These are phyloP conservation scores for Solanum bukasovii DNA, from an alignment of 257 asterid species.

Conservation along the genomic window DNA sequence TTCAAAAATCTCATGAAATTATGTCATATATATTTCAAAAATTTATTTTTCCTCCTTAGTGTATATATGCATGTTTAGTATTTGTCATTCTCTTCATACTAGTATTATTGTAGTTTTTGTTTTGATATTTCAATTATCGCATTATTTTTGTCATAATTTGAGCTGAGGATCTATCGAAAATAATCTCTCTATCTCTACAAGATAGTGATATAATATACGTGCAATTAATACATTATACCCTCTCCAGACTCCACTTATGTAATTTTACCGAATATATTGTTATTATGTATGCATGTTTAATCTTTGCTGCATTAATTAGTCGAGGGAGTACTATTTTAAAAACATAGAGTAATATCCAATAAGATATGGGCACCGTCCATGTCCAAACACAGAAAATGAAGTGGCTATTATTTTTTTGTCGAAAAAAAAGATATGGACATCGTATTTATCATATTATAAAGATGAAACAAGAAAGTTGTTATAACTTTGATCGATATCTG, in stretches of 20 bases:
- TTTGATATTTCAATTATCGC: not conserved
- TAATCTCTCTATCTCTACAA: too few relatives aligned
- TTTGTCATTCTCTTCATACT: not conserved
- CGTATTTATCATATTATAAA: not conserved
- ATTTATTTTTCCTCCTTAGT: not conserved
- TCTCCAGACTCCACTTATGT: not conserved
- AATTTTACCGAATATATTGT: too few relatives aligned
- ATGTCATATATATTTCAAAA: not conserved
- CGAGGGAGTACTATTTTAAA: not conserved
- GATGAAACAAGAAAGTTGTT: not conserved
- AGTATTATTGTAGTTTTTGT: not conserved
- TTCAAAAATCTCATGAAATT: too few relatives aligned
- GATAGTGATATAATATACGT: too few relatives aligned
- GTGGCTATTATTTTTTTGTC: not conserved
- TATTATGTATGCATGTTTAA: not conserved
- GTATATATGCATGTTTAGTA: not conserved
- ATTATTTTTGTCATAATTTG: too few relatives aligned
- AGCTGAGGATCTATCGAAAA: too few relatives aligned
- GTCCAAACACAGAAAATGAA: not conserved
- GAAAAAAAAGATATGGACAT: not conserved
- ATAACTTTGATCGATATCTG: not conserved
- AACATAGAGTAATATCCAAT: not conserved
- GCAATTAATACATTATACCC: too few relatives aligned
- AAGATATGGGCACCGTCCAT: not conserved
- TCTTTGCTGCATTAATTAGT: not conserved